Evolutionary conservation across 495 filamentous ascomycete genomes (phyloP), one percentile per base, ranked within the genome.

Genomic region (Thermothielavioides terrestris): DNA sequence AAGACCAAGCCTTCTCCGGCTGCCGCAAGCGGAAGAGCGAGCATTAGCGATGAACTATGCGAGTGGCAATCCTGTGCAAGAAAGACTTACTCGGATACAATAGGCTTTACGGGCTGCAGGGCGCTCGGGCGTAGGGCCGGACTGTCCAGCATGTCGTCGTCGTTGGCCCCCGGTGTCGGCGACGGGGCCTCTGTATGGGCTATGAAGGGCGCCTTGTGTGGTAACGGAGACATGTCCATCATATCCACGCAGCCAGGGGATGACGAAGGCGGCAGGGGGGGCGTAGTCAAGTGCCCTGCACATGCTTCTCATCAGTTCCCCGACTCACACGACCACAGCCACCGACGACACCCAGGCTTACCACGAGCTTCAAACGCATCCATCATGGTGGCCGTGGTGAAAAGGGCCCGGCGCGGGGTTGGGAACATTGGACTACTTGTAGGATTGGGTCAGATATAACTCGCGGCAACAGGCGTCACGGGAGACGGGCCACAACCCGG

Each of bases 211-310:
- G 78, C 75, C 70, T 96, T 98, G 66, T 95, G 91, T 11, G 90
- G 92, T 32, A 97, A 68, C 11, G 92, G 92, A 18, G 90, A 95
- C 69, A 95, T 83, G 57, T 97, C 94, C 89, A 97, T 96, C 30
- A 75, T 71, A 54, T 96, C 89, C 52, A 79, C 72, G 68, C 72
- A n/a, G 12, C 75, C 77, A 10, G 91, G 90, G 23, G 72, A 73
- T 6, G 92, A 96, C 10, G 91, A 94, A 2, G 82, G 78, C 34
- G 83, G 84, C 15, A 90, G 73, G 10, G 88, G 87, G 40, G 92
- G 90, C 6, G 91, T 96, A 7, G 83, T 92, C 60, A 85, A 76
- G 56, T 75, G 77, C 62, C 88, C 88, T 83, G 56, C 38, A 49
- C 40, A 34, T 9, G 41, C 1, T 15, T 8, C 17, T 41, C 49